Evolutionary conservation across 352 stramenopile species (phyloP).

Genomic region (Pythium dissimile): DNA sequence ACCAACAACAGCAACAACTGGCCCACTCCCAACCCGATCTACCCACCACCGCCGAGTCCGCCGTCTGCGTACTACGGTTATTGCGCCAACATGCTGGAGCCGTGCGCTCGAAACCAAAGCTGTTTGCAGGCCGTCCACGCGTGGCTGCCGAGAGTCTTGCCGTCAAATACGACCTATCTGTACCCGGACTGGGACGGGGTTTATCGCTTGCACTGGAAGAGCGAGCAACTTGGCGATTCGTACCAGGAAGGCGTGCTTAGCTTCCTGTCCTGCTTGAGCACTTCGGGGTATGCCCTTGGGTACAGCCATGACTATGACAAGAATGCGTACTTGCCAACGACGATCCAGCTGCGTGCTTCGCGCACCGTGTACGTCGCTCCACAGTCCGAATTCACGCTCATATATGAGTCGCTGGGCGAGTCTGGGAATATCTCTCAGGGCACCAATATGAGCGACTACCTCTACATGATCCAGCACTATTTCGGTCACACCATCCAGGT

Average conservation of each 20-base stretch:
- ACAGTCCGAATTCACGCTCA: not conserved
- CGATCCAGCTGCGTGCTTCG: not conserved
- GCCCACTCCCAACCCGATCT: not conserved
- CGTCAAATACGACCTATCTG: not conserved
- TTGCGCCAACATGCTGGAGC: not conserved
- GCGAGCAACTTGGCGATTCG: not conserved
- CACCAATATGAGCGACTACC: not conserved
- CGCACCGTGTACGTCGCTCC: not conserved
- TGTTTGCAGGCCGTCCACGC: not conserved
- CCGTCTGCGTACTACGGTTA: not conserved
- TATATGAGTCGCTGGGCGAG: not conserved
- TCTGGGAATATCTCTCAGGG: not conserved
- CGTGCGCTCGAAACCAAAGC: not conserved
- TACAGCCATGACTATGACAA: not conserved
- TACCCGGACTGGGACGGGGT: not conserved
- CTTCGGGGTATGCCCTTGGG: conserved; percentile 1
- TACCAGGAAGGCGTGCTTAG: not conserved
- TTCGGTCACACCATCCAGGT: not conserved
- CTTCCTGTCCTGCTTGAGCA: conserved; percentile 5
- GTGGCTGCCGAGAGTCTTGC: not conserved
- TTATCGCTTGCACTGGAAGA: not conserved
- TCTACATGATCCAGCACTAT: not conserved
- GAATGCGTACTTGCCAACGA: conserved; percentile 3
- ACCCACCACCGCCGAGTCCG: not conserved
- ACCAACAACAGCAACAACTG: not conserved